Evolutionary conservation across 352 stramenopile species (phyloP), one percentile per base, ranked within the genome.

Genomic region (Phytophthora macrochlamydospora): DNA sequence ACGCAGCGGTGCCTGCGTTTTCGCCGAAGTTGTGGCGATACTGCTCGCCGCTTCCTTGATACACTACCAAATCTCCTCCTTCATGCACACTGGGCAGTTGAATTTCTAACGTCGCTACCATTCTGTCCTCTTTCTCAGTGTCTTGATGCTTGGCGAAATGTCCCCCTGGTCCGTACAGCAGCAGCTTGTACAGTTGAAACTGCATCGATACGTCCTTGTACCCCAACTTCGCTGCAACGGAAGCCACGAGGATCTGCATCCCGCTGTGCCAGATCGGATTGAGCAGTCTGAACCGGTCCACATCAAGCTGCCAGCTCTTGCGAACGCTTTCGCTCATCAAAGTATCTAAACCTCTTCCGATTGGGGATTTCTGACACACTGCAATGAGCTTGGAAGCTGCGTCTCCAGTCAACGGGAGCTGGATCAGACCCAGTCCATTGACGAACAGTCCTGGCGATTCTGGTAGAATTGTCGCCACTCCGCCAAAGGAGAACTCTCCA

Each of bases 101-200:
- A 1, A 85, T 38, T 35, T 80, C 51, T 2, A 85, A 56, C n/a
- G 73, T 81, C 7, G 67, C 73, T 48, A 80, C 78, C 76, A 77
- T 80, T 29, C 70, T 67, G 11, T 51, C 59, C 52, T 85, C 56
- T 33, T 82, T 82, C 69, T 85, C 76, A 37, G 69, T 83, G 52
- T 83, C 73, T 45, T 69, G 65, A 46, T 84, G 73, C 18, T 61
- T 60, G 1, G 63, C 52, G 50, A 78, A 85, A 42, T 79, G 73
- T 51, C 69, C 63, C n/a, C 60, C 72, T n/a, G 56, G 4, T 43
- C 73, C 76, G 29, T 81, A 82, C 31, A 82, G 37, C 32, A 82
- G 45, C 55, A 85, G 35, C 70, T 85, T 80, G 70, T 79, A 75
- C 51, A 48, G 56, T 11, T 30, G 7, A 35, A 64, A 51, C 2